Evolutionary conservation across 179 eudicot genomes (phyloP), one percentile per base, ranked within the genome.

Genomic region (Gypsophila paniculata): DNA sequence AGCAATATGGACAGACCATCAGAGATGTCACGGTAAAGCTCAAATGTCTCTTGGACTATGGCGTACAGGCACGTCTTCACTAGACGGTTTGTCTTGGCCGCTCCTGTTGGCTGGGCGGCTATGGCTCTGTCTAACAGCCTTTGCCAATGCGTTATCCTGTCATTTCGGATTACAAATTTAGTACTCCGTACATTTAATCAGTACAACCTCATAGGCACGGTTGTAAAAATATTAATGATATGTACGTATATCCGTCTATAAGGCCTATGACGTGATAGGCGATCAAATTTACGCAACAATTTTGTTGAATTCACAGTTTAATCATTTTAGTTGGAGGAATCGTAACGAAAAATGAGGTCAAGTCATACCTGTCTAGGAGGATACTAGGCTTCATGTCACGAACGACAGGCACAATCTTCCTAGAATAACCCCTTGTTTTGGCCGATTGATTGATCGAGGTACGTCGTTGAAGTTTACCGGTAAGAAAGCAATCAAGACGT

Each of bases 331-430:
- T 29, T 29, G 34, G 34, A 29, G 34, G 34, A 29, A 29, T 29
- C 2, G 46, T 42, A 42, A 42, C 0, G 46, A 2, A 42, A 42
- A 42, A 42, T 42, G 8, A 42, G 6, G 46, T 42, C 10, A 42
- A 42, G 46, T 42, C 10, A 9, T 42, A 78, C 69, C 79, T 80
- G 54, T 93, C 97, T 8, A 93, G 81, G 54, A 93, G 71, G 87
- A 89, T 83, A n/a, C 83, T 75, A 0, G 97, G 98, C 77, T 91
- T 93, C 96, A 89, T 91, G 70, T 91, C 86, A 18, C 84, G 82
- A 4, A 72, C 82, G 26, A 86, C 49, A 1, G 88, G 85, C 61
- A 89, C 86, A 26, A 76, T 58, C 32, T 63, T 72, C 46, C 69
- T 8, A 5, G 70, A 66, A 48, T 68, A 55, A 75, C 68, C 67